Evolutionary conservation across 495 filamentous ascomycete species (phyloP).

Genomic region (Talaromyces proteolyticus): DNA sequence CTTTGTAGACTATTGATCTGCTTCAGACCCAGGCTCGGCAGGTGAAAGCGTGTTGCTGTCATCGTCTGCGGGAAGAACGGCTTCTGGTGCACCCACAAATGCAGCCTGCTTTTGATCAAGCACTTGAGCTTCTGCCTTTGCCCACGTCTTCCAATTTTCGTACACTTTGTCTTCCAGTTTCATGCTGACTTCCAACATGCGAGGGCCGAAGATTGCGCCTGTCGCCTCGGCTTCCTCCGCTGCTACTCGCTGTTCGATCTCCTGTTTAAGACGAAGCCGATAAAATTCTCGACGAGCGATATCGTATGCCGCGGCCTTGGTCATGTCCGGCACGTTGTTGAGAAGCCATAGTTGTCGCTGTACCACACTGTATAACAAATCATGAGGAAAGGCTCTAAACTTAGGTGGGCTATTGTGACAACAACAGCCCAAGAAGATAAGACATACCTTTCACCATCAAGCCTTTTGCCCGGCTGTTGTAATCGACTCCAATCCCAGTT

Average conservation of each 20-base stretch:
- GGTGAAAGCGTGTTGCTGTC: neutral
- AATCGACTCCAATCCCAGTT: conserved; percentile 77
- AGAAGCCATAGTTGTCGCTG: conserved; percentile 87
- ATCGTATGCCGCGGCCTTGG: conserved; percentile 72
- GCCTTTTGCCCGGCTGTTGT: conserved; percentile 66
- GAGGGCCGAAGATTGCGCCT: conserved; percentile 81
- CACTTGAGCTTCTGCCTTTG: conserved; percentile 43
- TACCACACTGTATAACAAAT: conserved; percentile 62
- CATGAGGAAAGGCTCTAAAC: neutral
- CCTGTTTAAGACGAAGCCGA: conserved; percentile 68
- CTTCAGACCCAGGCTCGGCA: neutral
- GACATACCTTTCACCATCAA: conserved; percentile 81
- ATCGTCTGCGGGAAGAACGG: conserved; percentile 11
- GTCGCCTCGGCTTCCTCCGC: conserved; percentile 80
- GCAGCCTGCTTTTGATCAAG: conserved; percentile 22
- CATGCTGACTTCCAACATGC: conserved; percentile 68
- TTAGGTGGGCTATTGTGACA: conserved; percentile 13
- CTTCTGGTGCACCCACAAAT: conserved; percentile 26
- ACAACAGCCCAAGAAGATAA: neutral
- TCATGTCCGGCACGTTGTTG: conserved; percentile 54
- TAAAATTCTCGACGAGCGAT: conserved; percentile 88
- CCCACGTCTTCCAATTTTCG: conserved; percentile 81
- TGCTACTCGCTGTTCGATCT: conserved; percentile 78
- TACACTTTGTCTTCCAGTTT: conserved; percentile 71
- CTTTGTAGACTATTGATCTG: no score